Evolutionary conservation across 2,329 filamentous ascomycete species (phyloP), one percentile per base, ranked within the genome.

Genomic region (Paecilomyces niveus): DNA sequence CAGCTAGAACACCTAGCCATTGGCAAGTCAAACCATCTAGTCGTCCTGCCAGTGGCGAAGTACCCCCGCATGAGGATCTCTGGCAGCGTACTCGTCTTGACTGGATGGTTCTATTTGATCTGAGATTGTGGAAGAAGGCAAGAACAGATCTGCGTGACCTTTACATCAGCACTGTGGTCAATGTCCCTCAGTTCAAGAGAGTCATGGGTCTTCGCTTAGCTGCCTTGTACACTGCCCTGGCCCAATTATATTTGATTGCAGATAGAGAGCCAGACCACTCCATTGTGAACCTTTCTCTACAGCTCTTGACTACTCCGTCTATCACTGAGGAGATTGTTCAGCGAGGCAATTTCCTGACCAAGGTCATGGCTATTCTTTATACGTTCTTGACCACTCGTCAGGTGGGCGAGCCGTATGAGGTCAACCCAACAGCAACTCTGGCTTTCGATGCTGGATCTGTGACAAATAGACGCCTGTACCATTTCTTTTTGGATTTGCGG

Each of bases 201-300:
- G 86, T 99, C 9, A 81, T 99, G 57, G 92, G 93, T 1, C 80
- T 99, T 51, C 86, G 94, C n/a, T 95, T 99, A 72, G 91, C 95
- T 56, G 93, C 92, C 0, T 81, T 99, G 2, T 99, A 99, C 75
- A 97, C 94, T 1, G 90, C 89, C 2, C 78, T 99, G 54, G 92
- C 94, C 4, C 93, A 99, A 71, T 80, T 99, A 3, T 99, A 97
- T 72, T 83, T 99, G 31, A 94, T 99, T 63, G 93, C 93, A 13
- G 94, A 99, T 70, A 84, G 94, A 63, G 94, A 99, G 72, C 94
- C 94, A 2, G 94, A 99, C 69, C 93, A 97, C 74, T 97, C 93
- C 10, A 97, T 99, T 70, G 96, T 99, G 80, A 97, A 97, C 70
- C 84, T 99, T 39, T 97, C 93, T 3, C 79, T 97, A 31, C 94